Base-by-base conservation (phyloP, 352 stramenopile species). In the Salisapilia sapeloensis region DNA sequence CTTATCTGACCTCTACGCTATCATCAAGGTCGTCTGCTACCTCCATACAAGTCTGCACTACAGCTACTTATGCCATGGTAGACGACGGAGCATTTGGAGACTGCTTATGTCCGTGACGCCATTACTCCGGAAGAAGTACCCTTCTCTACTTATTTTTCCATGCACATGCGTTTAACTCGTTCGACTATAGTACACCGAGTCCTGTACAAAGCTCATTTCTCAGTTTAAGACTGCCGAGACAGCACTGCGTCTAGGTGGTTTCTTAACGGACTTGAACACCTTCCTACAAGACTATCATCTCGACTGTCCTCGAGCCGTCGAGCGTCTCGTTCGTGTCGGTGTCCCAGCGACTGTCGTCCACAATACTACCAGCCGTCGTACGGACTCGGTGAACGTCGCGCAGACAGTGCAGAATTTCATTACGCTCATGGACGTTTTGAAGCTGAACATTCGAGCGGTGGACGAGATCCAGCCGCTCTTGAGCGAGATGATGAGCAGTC, bases 321-420 rank as follows among this genome's bases (percentile, higher is more conserved):
- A 98, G 48, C 65, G 94, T 14, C 71, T 99, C 7, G 65, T 98
- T 33, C 71, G 66, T 25, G 83, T 95, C 44, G 93, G 93, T 20
- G 91, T 98, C 13, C 90, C 90, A 0, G 86, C 92, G 33, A 92
- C 76, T 2, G 74, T 96, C 14, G 77, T 94, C 44, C 64, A 79
- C 53, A 80, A 71, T 50, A 85, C 55, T 39, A 80, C 48, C 33
- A 92, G 66, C 40, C 62, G 63, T 24, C 82, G 79, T 48, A 79
- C 62, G 11, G 76, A 93, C 43, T 86, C 71, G 25, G 79, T 93
- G 43, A 86, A 84, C 55, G 92, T 92, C 19, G 87, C 92, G 4
- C 90, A 98, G 53, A 97, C 91, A 14, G 91, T 87, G 34, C 86
- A 98, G 69, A 82, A 92, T 53, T 98, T 98, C 48, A 99, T 99